phyloP scores from a whole-genome alignment of 2,329 filamentous ascomycete species.

The Phoma sp. region DNA sequence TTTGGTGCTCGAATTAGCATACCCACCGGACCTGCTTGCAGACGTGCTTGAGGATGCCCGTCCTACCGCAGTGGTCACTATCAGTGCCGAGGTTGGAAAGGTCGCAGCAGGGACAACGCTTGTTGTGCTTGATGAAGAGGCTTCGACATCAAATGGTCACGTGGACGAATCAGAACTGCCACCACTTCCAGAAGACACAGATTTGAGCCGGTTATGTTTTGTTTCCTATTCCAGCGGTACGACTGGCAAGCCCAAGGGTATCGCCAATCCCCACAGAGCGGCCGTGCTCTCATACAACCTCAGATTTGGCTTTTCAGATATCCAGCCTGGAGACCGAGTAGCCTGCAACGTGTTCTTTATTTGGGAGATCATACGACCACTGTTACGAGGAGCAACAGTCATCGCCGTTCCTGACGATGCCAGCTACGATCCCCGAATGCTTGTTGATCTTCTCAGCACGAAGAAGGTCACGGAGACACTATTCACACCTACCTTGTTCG shows the following conservation, averaged over 20 bases:
- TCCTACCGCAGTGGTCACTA: slow-evolving; percentile 74
- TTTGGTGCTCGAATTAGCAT: slow-evolving; percentile 80
- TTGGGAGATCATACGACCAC: slow-evolving; percentile 82
- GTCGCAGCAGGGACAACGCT: slow-evolving; percentile 70
- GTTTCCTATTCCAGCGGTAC: slow-evolving; percentile 84
- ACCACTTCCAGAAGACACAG: slow-evolving; percentile 67
- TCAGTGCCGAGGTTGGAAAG: slow-evolving; percentile 68
- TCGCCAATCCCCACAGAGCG: slow-evolving; percentile 79
- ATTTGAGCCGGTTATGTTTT: slow-evolving; percentile 77
- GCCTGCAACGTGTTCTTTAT: slow-evolving; percentile 91
- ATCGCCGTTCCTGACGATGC: slow-evolving; percentile 77
- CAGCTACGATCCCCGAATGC: slow-evolving; percentile 77
- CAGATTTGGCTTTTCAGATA: slow-evolving; percentile 73
- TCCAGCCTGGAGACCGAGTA: slow-evolving; percentile 75
- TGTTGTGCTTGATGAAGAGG: slow-evolving; percentile 67
- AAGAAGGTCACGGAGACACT: slow-evolving; percentile 79
- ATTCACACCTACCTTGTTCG: slow-evolving; percentile 82
- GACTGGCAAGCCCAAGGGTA: slow-evolving; percentile 81
- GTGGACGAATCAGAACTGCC: slow-evolving; percentile 55
- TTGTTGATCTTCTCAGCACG: slow-evolving; percentile 73
- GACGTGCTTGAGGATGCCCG: slow-evolving; percentile 80
- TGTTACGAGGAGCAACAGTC: slow-evolving; percentile 78
- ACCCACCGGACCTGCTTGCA: slow-evolving; percentile 74
- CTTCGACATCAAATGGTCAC: slow-evolving; percentile 30
- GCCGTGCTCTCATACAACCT: slow-evolving; percentile 77